phyloP scores from a whole-genome alignment of 805 yeast species.

The Teunomyces kruisii region DNA sequence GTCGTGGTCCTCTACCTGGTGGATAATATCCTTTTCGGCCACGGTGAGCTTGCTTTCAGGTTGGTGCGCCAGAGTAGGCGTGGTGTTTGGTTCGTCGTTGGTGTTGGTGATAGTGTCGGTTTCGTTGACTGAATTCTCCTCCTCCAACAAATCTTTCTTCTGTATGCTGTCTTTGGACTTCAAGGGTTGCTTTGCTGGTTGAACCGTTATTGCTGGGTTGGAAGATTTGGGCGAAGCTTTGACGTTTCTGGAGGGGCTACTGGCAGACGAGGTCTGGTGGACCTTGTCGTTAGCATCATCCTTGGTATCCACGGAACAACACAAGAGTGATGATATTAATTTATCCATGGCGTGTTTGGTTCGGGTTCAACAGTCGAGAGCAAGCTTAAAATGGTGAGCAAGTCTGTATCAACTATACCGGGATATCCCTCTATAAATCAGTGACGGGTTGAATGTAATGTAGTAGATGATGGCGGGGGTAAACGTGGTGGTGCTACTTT shows the following conservation, averaged over 20 bases:
- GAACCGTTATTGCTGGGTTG: neutral
- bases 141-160: constrained; percentile 32
- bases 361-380: neutral
- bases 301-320: constrained; percentile 37
- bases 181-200: constrained; percentile 4
- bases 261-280: constrained; percentile 13
- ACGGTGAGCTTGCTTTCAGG: neutral
- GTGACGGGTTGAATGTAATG: neutral
- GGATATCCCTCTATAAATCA: neutral
- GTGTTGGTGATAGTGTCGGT: constrained; percentile 44
- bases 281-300: constrained; percentile 34
- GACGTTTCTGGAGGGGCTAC: neutral
- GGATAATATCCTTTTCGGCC: constrained; percentile 1
- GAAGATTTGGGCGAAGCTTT: neutral
- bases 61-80: constrained; percentile 11
- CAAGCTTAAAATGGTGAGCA: neutral
- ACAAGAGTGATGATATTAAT: constrained; percentile 33
- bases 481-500: neutral
- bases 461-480: neutral
- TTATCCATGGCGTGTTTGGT: constrained; percentile 22
- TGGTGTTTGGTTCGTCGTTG: constrained; percentile 25
- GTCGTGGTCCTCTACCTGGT: neutral
- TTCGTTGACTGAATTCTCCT: constrained; percentile 39
- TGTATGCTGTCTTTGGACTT: constrained; percentile 6
- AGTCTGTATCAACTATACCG: neutral